A percentile compares a stretch with the other conserved stretches of the same genome.
These are phyloP conservation scores for Coleophoma crateriformis DNA, from an alignment of 2,329 filamentous ascomycete genomes.

Conservation along the genomic window DNA sequence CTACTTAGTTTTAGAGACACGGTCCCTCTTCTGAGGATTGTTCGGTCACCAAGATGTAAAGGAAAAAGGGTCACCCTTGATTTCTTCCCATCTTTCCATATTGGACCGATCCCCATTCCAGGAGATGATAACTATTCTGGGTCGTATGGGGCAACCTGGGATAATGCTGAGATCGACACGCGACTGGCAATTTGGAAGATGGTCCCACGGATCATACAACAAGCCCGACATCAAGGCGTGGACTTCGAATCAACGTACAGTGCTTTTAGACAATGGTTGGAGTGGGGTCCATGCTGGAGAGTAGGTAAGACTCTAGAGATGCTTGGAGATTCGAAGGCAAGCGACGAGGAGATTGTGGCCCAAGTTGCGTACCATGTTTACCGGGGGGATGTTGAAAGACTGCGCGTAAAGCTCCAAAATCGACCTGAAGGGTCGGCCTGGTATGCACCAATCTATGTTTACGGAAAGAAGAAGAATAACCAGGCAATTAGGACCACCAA, in stretches of 20 bases:
- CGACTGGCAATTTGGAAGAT: constrained; percentile 18
- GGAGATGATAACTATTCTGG: constrained; percentile 2
- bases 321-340: not conserved
- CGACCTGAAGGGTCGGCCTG: constrained; percentile 8
- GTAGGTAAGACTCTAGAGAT: constrained; percentile 15
- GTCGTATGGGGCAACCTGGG: constrained; percentile 20
- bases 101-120: constrained; percentile 7
- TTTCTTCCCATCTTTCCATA: constrained; percentile 21
- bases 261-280: constrained; percentile 19
- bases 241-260: constrained; percentile 11
- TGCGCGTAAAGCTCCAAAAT: not conserved
- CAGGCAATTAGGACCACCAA: constrained; percentile 4
- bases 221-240: constrained; percentile 12
- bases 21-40: constrained; percentile 15
- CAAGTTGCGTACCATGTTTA: constrained; percentile 9
- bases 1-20: constrained; percentile 20
- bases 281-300: constrained; percentile 15
- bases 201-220: constrained; percentile 7
- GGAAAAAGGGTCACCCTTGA: constrained; percentile 17
- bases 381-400: constrained; percentile 2
- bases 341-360: constrained; percentile 6
- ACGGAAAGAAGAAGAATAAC: not conserved
- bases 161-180: constrained; percentile 15
- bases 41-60: constrained; percentile 11
- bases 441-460: constrained; percentile 4